Evolutionary conservation across 2,329 filamentous ascomycete genomes (phyloP).

Genomic region (Blumeria graminis): DNA sequence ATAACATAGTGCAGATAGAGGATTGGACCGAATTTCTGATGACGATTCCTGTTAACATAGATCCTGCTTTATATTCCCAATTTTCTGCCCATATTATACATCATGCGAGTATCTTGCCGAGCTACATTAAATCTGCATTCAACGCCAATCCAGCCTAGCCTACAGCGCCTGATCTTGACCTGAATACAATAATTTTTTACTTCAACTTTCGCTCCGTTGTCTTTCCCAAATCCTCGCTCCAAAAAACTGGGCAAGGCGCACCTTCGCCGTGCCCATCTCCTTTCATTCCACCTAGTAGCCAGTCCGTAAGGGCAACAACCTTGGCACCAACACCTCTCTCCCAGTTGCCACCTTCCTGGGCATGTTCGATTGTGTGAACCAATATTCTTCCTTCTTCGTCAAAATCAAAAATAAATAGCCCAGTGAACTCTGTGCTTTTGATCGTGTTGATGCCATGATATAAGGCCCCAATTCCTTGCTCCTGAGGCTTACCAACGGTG

Average conservation of each 20-base stretch:
- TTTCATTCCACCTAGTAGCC: constrained; percentile 63
- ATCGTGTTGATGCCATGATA: constrained; percentile 22
- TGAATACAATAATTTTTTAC: not conserved
- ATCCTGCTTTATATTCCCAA: not conserved
- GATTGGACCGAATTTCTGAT: no score
- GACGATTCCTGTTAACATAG: not conserved
- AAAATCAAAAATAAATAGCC: constrained; percentile 89
- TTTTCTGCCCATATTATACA: not conserved
- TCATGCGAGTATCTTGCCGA: not conserved
- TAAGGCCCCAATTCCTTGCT: constrained; percentile 18
- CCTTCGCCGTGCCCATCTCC: constrained; percentile 16
- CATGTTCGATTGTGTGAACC: constrained; percentile 84
- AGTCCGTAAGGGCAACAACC: constrained; percentile 81
- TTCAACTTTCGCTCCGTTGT: not conserved
- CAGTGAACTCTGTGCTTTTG: constrained; percentile 57
- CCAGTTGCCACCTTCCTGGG: constrained; percentile 61
- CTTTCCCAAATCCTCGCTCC: not conserved
- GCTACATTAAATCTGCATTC: not conserved
- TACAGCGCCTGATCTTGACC: not conserved
- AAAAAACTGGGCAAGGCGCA: constrained; percentile 14
- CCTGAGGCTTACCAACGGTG: constrained; percentile 30
- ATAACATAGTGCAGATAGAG: no score
- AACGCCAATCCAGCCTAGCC: not conserved
- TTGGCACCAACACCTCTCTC: constrained; percentile 58
- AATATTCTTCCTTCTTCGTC: constrained; percentile 63